Percentiles rank a stretch among this genome's conserved stretches.
Evolutionary conservation across 176 grass and related monocot species (phyloP).

Genomic region (Cenchrus purpureus): DNA sequence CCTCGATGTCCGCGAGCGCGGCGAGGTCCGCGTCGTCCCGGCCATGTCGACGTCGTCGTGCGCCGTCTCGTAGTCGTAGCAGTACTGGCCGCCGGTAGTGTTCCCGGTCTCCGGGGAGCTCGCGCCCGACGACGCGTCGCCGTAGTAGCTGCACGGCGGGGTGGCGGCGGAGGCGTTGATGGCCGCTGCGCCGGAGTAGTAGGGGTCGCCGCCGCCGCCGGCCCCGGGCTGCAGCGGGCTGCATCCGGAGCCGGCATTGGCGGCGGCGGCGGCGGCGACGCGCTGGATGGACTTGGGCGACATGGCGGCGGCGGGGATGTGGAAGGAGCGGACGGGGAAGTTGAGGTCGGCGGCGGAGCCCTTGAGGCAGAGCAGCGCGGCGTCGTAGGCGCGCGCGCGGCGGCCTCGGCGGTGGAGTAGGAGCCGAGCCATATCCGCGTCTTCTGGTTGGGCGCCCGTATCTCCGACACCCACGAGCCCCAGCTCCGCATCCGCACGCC

Average conservation of each 20-base stretch:
- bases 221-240: constrained; percentile 12
- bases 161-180: neutral
- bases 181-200: neutral
- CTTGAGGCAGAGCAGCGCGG: constrained; percentile 92
- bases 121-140: constrained; percentile 21
- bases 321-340: constrained; percentile 76
- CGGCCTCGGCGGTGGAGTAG: constrained; percentile 91
- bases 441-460: constrained; percentile 94
- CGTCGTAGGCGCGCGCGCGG: constrained; percentile 95
- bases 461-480: constrained; percentile 98
- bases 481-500: constrained; percentile 95
- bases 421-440: constrained; percentile 97
- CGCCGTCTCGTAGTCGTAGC: constrained; percentile 24
- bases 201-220: neutral
- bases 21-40: constrained; percentile 44
- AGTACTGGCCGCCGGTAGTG: neutral
- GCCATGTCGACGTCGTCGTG: neutral
- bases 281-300: constrained; percentile 98
- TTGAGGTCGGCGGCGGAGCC: constrained; percentile 90
- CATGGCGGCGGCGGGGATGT: constrained; percentile 69
- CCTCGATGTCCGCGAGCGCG: constrained; percentile 71
- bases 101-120: constrained; percentile 49
- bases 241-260: constrained; percentile 43
- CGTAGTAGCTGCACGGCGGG: constrained; percentile 28
- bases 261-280: constrained; percentile 71